Conservation (phyloP, 176 grass and related monocot species). For the Oryza meyeriana region DNA sequence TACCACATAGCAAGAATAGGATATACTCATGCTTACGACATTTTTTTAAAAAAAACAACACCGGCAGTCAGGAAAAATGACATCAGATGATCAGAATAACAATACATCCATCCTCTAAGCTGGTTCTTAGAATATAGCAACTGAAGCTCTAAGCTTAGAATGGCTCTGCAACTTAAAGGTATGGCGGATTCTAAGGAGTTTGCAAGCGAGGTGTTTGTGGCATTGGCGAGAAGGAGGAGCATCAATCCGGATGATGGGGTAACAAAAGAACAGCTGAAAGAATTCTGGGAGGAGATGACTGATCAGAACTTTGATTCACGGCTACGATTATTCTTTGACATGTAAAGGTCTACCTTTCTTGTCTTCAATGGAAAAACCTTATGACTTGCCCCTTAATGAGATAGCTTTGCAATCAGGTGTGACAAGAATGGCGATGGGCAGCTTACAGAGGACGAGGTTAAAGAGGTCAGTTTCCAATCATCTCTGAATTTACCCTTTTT, state of each 20-base stretch:
- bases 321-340: conserved; percentile 94
- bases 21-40: background rate
- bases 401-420: conserved; percentile 51
- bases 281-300: conserved; percentile 95
- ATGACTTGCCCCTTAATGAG: background rate
- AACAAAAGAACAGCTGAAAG: conserved; percentile 67
- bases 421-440: conserved; percentile 95
- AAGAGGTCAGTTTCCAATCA: conserved; percentile 42
- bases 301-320: conserved; percentile 89
- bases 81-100: background rate
- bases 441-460: conserved; percentile 88
- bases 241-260: conserved; percentile 55
- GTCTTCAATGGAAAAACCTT: background rate
- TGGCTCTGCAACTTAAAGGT: conserved; percentile 37
- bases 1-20: background rate
- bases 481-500: conserved; percentile 1
- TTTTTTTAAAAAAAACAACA: background rate
- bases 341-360: conserved; percentile 45
- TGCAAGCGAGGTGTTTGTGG: conserved; percentile 66
- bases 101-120: background rate
- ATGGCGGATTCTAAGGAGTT: conserved; percentile 98
- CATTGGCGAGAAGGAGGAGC: conserved; percentile 64
- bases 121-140: too few species aligned
- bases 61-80: background rate
- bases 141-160: background rate